A percentile compares a stretch with the other conserved stretches of the same genome.
These are phyloP conservation scores for Alternaria tenuissima DNA, from an alignment of 2,329 filamentous ascomycete genomes.

Conservation along the genomic window DNA sequence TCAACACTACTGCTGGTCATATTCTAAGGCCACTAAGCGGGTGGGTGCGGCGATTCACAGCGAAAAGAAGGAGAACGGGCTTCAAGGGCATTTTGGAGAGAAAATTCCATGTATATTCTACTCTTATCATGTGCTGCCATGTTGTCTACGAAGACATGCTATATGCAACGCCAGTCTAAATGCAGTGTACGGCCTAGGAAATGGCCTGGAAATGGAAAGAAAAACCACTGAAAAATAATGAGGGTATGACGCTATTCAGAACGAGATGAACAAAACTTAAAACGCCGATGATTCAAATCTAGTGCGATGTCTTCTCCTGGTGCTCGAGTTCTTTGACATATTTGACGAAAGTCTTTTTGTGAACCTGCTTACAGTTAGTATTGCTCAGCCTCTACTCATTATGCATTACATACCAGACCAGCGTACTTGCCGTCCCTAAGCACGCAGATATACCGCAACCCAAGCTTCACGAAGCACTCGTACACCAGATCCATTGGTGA, in stretches of 20 bases:
- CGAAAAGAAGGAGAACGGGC: background rate
- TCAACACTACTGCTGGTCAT: too few relatives aligned
- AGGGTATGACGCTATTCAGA: conserved; percentile 6
- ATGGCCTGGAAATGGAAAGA: background rate
- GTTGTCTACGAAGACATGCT: background rate
- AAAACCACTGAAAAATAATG: conserved; percentile 2
- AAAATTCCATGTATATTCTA: background rate
- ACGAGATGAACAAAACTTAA: background rate
- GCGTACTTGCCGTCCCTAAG: conserved; percentile 83
- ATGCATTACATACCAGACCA: conserved; percentile 72
- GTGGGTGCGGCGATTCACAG: too few relatives aligned
- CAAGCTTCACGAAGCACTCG: conserved; percentile 94
- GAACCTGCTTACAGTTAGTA: conserved; percentile 62
- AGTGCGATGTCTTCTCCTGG: conserved; percentile 35
- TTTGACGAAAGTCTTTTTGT: conserved; percentile 97
- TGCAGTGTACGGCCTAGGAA: conserved; percentile 4
- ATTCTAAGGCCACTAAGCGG: too few relatives aligned
- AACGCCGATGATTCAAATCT: conserved; percentile 1
- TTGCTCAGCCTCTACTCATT: background rate
- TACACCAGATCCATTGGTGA: conserved; percentile 95
- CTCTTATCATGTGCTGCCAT: background rate
- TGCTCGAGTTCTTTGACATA: conserved; percentile 87
- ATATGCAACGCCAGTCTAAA: conserved; percentile 11
- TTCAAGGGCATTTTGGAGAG: background rate
- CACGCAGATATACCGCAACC: conserved; percentile 91